Percentiles rank a stretch among this genome's conserved stretches.
phyloP scores from a whole-genome alignment of 805 yeast species.

The Alloascoidea hylecoeti region DNA sequence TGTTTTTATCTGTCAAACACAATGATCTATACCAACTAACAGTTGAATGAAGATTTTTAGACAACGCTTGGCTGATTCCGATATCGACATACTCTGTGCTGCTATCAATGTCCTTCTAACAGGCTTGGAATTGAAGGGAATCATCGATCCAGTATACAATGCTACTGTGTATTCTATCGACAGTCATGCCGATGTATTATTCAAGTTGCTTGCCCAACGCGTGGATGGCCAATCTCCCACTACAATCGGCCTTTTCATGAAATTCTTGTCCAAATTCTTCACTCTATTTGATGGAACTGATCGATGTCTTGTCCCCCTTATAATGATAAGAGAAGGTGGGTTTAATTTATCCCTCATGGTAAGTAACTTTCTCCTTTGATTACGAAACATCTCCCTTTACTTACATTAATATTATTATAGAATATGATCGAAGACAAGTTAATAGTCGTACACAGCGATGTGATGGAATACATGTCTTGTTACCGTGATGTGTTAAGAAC shows the following conservation, averaged over 20 bases:
- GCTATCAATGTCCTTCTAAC: background rate
- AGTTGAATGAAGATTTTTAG: background rate
- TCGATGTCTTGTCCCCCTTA: slow-evolving; percentile 1
- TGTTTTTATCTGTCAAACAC: background rate
- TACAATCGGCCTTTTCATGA: background rate
- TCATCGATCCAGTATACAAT: background rate
- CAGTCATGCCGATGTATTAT: background rate
- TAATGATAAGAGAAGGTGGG: background rate
- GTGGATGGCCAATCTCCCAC: background rate
- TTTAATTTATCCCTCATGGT: background rate
- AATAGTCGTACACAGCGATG: background rate
- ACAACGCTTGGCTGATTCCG: background rate
- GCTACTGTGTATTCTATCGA: background rate
- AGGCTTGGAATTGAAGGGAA: background rate
- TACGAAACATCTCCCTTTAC: background rate
- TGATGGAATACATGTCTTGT: background rate
- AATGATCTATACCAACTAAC: background rate
- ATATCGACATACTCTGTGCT: background rate
- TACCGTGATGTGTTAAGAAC: background rate
- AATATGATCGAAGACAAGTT: background rate
- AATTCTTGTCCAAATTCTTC: background rate
- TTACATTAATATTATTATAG: background rate
- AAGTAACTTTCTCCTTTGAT: background rate
- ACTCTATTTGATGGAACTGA: slow-evolving; percentile 1
- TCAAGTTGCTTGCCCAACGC: background rate